Base-by-base conservation (phyloP, 2,329 filamentous ascomycete species). In the Cladosporium colombiae region DNA sequence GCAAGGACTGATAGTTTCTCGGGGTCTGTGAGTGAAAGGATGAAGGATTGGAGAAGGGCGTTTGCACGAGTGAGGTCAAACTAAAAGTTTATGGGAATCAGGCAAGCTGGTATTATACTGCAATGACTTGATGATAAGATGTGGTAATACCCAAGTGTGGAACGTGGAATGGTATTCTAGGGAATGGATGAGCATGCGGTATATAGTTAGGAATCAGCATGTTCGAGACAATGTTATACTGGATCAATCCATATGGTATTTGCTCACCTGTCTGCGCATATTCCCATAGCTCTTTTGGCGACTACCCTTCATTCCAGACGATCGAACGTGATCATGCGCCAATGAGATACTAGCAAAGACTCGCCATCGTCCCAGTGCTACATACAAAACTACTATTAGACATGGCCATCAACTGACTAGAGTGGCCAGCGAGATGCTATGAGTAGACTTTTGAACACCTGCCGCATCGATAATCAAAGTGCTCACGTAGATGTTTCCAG, bases 41-140 rank as follows among this genome's bases (percentile, higher is more conserved):
- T 62, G 7, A 63, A 56, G 35, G 50, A 10, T 1, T 63, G 61
- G 61, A 63, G 21, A 37, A 29, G 27, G 35, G 49, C 61, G 10
- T 56, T 55, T 53, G 61, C 50, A 23, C 40, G 61, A 27, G 50
- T 63, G 25, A 63, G 35, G 35, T 55, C 60, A 4, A 50, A 35
- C 18, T 62, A 53, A 33, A 46, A 46, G n/a, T 13, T 46, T 46
- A 11, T 23, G 8, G 40, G n/a, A n/a, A 21, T 21, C n/a, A 13
- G 3, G 10, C 21, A 11, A 11, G n/a, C n/a, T 46, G 40, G n/a
- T 21, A 21, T 46, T 46, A 46, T 21, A 46, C 40, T 46, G 40
- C n/a, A n/a, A 46, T 46, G 40, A 46, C 40, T 46, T 46, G n/a
- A 46, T 46, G 40, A 46, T 21, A 21, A 23, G n/a, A 13, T 21